Evolutionary conservation across 306 rosid species (phyloP).

Genomic region (Quillaja saponaria): DNA sequence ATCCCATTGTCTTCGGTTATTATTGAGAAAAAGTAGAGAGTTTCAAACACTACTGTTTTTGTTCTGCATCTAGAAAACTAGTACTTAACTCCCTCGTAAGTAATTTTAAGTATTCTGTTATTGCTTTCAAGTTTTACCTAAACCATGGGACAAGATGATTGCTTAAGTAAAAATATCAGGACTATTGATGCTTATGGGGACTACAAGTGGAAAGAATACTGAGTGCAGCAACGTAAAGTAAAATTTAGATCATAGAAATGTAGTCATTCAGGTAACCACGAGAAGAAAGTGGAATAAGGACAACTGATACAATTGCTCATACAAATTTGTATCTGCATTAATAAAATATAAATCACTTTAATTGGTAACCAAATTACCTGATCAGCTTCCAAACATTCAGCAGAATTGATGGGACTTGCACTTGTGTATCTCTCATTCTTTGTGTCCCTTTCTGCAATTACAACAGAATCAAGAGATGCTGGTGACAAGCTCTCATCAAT

Average conservation of each 20-base stretch:
- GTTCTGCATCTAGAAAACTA: too few relatives aligned
- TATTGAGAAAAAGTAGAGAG: too few relatives aligned
- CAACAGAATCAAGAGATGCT: slow-evolving; percentile 84
- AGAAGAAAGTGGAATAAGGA: slow-evolving; percentile 9
- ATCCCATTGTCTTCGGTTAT: too few relatives aligned
- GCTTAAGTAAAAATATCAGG: neutral
- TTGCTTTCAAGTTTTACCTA: too few relatives aligned
- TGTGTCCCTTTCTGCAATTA: slow-evolving; percentile 78
- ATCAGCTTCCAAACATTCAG: slow-evolving; percentile 77
- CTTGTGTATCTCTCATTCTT: slow-evolving; percentile 60
- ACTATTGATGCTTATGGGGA: neutral
- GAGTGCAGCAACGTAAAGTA: too few relatives aligned
- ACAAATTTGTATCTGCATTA: slow-evolving; percentile 4
- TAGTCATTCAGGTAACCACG: slow-evolving; percentile 17
- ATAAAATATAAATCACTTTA: neutral
- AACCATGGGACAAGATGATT: slow-evolving; percentile 9
- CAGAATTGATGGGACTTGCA: slow-evolving; percentile 61
- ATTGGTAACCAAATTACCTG: slow-evolving; percentile 49
- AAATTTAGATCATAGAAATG: slow-evolving; percentile 9
- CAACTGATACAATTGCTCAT: neutral
- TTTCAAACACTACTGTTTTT: too few relatives aligned
- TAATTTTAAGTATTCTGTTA: too few relatives aligned
- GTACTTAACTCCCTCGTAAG: too few relatives aligned
- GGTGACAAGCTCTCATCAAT: slow-evolving; percentile 86
- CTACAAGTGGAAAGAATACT: neutral